Evolutionary conservation across 2,329 filamentous ascomycete species (phyloP).

Genomic region (Sporothrix inflata): DNA sequence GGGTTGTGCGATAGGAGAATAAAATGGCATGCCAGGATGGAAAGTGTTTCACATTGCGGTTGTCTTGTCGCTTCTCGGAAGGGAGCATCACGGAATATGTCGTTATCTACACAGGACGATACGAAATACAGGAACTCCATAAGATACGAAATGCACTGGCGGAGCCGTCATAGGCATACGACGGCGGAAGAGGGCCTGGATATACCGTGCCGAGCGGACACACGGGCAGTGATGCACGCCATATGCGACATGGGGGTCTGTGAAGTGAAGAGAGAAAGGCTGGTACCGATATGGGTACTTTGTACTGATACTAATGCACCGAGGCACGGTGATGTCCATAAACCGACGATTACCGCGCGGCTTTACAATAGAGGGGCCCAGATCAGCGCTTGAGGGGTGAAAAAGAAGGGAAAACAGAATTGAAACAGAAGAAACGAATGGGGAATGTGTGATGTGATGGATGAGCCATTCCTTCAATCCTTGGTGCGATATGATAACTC

Average conservation of each 20-base stretch:
- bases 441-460: slow-evolving; percentile 1
- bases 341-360: slow-evolving; percentile 13
- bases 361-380: neutral
- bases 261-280: neutral
- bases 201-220: slow-evolving; percentile 8
- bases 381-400: neutral
- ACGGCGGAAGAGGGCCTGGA: neutral
- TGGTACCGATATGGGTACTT: neutral
- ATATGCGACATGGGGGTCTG: neutral
- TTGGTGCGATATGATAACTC: neutral
- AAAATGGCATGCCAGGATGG: neutral
- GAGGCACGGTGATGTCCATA: neutral
- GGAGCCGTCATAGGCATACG: neutral
- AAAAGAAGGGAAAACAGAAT: neutral
- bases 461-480: neutral
- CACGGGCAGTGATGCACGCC: slow-evolving; percentile 12
- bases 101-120: neutral
- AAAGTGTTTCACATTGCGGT: slow-evolving; percentile 11
- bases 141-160: neutral
- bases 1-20: slow-evolving; percentile 22
- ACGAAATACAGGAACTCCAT: too few species aligned
- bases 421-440: neutral
- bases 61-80: neutral
- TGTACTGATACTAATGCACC: neutral
- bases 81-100: neutral